These are phyloP conservation scores for Clarireedia monteithiana DNA, from an alignment of 2,329 filamentous ascomycete genomes.

Conservation along the genomic window DNA sequence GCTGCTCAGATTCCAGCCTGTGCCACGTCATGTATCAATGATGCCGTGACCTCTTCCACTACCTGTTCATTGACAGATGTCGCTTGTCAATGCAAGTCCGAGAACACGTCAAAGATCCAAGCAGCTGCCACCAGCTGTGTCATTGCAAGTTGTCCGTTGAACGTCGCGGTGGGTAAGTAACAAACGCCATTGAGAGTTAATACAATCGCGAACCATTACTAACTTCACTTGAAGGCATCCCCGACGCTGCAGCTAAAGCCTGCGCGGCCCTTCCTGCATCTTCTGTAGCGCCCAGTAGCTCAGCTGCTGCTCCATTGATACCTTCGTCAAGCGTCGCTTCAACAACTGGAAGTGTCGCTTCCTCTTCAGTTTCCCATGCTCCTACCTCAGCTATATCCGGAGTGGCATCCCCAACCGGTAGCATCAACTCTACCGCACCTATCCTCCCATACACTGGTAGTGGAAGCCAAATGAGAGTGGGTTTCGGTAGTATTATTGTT, in stretches of 20 bases:
- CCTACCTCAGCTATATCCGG: not conserved
- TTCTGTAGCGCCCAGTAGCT: not conserved
- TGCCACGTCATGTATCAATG: constrained; percentile 2
- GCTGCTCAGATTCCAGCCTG: constrained; percentile 7
- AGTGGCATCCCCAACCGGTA: constrained; percentile 4
- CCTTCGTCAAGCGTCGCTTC: not conserved
- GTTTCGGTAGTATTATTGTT: not conserved
- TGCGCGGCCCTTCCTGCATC: not conserved
- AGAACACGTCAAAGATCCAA: constrained; percentile 1
- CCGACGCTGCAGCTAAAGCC: not conserved
- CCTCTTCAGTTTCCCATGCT: not conserved
- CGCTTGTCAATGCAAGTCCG: constrained; percentile 1
- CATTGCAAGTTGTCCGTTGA: not conserved
- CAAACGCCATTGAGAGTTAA: not conserved
- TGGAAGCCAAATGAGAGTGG: constrained; percentile 1
- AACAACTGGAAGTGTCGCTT: not conserved
- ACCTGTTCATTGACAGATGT: constrained; percentile 4
- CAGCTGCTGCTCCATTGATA: not conserved
- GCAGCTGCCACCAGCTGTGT: constrained; percentile 6
- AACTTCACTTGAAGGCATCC: not conserved
- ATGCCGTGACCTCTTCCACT: not conserved
- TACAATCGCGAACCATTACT: not conserved
- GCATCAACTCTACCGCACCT: not conserved
- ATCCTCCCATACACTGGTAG: not conserved
- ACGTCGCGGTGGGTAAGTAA: constrained; percentile 5